These are phyloP conservation scores for Singerocomus inundabilis DNA, from an alignment of 1,284 basidiomycete genomes.

Conservation along the genomic window DNA sequence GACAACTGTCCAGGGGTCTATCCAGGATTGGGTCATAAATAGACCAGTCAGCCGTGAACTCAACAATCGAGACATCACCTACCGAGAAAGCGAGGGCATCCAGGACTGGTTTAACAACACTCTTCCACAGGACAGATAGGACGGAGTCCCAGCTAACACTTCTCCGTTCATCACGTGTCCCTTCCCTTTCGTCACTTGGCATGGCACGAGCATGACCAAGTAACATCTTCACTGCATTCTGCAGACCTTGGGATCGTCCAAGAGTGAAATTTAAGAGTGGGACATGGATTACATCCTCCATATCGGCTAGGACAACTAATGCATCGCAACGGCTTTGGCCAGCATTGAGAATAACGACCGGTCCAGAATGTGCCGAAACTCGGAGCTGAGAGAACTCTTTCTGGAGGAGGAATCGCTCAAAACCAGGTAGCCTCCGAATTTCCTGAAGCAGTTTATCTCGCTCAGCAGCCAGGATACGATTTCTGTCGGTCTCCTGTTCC, in stretches of 20 bases:
- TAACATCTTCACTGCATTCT: background rate
- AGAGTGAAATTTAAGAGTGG: background rate
- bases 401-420: conserved; percentile 10
- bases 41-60: background rate
- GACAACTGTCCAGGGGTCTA: background rate
- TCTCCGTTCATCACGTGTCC: background rate
- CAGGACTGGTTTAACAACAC: background rate
- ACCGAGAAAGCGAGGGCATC: background rate
- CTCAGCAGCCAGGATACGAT: conserved; percentile 7
- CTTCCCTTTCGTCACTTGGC: background rate
- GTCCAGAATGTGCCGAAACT: conserved; percentile 7
- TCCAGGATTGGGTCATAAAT: background rate
- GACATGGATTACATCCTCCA: background rate
- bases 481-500: background rate
- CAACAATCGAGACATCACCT: background rate
- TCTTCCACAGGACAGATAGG: background rate
- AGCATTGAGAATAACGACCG: conserved; percentile 11
- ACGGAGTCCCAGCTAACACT: background rate
- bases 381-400: conserved; percentile 5
- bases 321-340: conserved; percentile 8
- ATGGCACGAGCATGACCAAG: background rate
- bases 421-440: conserved; percentile 5
- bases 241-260: background rate
- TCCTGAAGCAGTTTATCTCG: conserved; percentile 7
- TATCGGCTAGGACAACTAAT: background rate